phyloP scores from a whole-genome alignment of 2,329 filamentous ascomycete genomes.

The Chaetomium globosum region DNA sequence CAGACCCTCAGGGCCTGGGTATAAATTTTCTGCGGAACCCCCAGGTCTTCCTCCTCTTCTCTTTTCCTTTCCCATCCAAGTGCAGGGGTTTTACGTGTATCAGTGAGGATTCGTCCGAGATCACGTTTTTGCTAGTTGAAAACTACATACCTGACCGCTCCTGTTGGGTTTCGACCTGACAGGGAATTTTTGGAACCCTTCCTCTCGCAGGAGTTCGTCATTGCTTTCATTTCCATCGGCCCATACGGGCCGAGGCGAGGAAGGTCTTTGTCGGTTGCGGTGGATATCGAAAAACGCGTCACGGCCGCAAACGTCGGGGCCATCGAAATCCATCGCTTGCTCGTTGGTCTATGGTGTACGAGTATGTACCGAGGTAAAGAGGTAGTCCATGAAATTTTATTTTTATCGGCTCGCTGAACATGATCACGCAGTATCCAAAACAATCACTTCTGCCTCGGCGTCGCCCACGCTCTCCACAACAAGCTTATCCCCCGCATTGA shows the following conservation, averaged over 20 bases:
- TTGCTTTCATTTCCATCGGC: constrained; percentile 54
- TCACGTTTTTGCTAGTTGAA: constrained; percentile 89
- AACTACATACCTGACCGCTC: constrained; percentile 78
- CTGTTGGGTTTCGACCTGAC: constrained; percentile 67
- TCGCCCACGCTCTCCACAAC: constrained; percentile 68
- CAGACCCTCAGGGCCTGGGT: constrained; percentile 18
- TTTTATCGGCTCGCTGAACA: neutral
- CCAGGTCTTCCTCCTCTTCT: constrained; percentile 36
- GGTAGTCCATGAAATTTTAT: too few relatives aligned
- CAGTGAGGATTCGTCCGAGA: constrained; percentile 88
- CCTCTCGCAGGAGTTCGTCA: constrained; percentile 39
- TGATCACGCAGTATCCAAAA: constrained; percentile 62
- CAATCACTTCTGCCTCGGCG: constrained; percentile 68
- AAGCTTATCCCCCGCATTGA: constrained; percentile 66
- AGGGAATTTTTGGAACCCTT: constrained; percentile 77
- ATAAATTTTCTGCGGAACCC: constrained; percentile 18
- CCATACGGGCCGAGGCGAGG: constrained; percentile 33
- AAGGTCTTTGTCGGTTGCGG: constrained; percentile 22
- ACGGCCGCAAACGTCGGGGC: neutral
- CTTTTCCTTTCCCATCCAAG: constrained; percentile 58
- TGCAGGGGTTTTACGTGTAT: constrained; percentile 80
- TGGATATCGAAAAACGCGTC: neutral
- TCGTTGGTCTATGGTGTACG: neutral
- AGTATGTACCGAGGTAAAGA: too few relatives aligned
- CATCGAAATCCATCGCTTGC: neutral